These are phyloP conservation scores for Kluyveromyces aestuarii DNA, from an alignment of 805 yeast genomes.

Conservation along the genomic window DNA sequence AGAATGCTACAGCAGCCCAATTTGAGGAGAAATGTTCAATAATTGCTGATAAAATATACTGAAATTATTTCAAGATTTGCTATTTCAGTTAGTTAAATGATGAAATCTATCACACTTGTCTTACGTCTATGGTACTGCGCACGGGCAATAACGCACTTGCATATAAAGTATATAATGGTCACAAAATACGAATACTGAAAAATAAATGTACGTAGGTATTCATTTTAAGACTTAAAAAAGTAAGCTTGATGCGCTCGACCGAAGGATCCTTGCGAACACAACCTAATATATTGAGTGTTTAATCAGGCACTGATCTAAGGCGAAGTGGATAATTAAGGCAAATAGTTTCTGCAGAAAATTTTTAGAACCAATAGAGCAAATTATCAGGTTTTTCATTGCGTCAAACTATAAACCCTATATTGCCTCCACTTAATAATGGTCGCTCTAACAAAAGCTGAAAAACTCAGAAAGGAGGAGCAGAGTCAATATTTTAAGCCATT, in stretches of 20 bases:
- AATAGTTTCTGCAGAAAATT: neutral
- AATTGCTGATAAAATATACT: neutral
- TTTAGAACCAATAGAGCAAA: neutral
- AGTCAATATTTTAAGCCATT: conserved; percentile 28
- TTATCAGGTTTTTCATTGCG: neutral
- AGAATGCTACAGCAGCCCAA: conserved; percentile 1
- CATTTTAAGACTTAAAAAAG: neutral
- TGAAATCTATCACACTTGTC: neutral
- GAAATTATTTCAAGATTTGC: neutral
- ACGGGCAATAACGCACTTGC: neutral
- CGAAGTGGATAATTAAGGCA: neutral
- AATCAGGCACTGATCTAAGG: neutral
- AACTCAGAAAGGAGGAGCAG: conserved; percentile 23
- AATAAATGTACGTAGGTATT: neutral
- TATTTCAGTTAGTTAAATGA: neutral
- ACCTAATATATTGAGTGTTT: neutral
- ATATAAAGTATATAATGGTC: neutral
- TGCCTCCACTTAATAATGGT: conserved; percentile 13
- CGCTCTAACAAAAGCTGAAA: conserved; percentile 22
- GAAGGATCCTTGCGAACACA: neutral
- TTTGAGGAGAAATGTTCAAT: neutral
- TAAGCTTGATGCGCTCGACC: neutral
- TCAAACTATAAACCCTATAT: neutral
- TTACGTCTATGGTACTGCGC: too few relatives aligned
- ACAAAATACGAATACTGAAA: neutral